Evolutionary conservation across 1,284 basidiomycete genomes (phyloP), one percentile per base, ranked within the genome.

Genomic region (Nidula niveotomentosa): DNA sequence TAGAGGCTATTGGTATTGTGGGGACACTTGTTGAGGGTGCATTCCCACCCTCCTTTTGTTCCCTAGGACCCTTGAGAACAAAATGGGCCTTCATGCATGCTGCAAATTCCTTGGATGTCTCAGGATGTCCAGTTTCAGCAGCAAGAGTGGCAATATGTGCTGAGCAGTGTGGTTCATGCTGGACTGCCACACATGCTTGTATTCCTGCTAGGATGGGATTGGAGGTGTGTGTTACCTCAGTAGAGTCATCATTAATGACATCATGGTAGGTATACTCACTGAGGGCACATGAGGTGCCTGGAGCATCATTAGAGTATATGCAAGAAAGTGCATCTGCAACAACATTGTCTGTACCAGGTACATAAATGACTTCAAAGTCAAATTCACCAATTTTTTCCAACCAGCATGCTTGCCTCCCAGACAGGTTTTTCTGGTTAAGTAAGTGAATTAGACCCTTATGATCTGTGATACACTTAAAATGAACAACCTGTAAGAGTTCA

Each of bases 351-450:
- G 49, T 36, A 1, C 68, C 65, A 1, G 58, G 61, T 0, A 68
- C 56, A 54, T 69, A 69, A 0, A 56, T 35, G 0, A 69, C 50
- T 17, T 63, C 55, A 52, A 65, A 69, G 44, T 66, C 65, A 53
- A 69, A 69, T 36, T 62, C 60, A 1, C 53, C 49, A 6, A 69
- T 57, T 34, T 63, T 65, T 43, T 75, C 71, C 0, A 76, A 3
- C 76, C 76, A 77, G 0, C 64, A 52, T 0, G 69, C 71, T 52
- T 77, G 73, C 2, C 63, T 57, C 0, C 67, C 62, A 0, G 67
- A 68, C 36, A 76, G 41, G 9, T 66, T 62, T 34, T 65, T 64
- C 52, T 77, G 73, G 0, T 59, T 55, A 2, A 64, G 41, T 0
- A 76, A 39, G 51, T 69, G 63, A 5, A 67, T 61, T 0, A 75